These are phyloP conservation scores for Actinomortierella wolfii DNA, from an alignment of 371 early-diverging fungal species.

Conservation along the genomic window DNA sequence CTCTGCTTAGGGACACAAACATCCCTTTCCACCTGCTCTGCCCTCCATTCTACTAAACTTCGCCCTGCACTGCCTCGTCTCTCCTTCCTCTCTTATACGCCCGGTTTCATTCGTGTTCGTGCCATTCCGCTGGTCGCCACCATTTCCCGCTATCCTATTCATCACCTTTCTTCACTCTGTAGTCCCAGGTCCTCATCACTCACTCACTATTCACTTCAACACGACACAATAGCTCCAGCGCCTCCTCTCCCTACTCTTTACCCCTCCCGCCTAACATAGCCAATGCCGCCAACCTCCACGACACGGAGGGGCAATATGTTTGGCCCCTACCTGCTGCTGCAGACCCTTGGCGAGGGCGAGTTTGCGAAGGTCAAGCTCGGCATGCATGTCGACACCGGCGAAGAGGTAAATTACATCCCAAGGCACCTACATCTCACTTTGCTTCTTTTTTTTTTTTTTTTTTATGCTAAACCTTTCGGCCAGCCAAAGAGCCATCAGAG, in stretches of 20 bases:
- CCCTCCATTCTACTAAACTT: neutral
- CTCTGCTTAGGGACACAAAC: neutral
- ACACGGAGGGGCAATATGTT: slow-evolving; percentile 64
- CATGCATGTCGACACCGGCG: slow-evolving; percentile 84
- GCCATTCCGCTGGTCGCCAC: slow-evolving; percentile 1
- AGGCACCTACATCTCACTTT: no score
- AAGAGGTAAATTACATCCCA: slow-evolving; percentile 77
- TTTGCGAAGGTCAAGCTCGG: slow-evolving; percentile 98
- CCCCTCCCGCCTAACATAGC: neutral
- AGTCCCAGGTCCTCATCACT: neutral
- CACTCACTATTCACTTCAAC: neutral
- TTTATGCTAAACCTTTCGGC: no score
- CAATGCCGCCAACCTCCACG: slow-evolving; percentile 35
- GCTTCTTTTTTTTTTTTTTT: no score
- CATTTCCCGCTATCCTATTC: neutral
- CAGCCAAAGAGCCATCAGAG: no score
- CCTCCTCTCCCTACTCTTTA: neutral
- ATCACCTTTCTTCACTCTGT: neutral
- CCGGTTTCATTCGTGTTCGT: neutral
- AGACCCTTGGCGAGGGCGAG: slow-evolving; percentile 97
- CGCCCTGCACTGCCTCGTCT: slow-evolving; percentile 4
- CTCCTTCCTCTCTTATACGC: neutral
- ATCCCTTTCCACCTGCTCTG: neutral
- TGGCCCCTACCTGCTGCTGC: slow-evolving; percentile 93
- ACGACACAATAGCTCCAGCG: neutral